phyloP scores from a whole-genome alignment of 441 rosid species.

The Bruguiera hainesii region DNA sequence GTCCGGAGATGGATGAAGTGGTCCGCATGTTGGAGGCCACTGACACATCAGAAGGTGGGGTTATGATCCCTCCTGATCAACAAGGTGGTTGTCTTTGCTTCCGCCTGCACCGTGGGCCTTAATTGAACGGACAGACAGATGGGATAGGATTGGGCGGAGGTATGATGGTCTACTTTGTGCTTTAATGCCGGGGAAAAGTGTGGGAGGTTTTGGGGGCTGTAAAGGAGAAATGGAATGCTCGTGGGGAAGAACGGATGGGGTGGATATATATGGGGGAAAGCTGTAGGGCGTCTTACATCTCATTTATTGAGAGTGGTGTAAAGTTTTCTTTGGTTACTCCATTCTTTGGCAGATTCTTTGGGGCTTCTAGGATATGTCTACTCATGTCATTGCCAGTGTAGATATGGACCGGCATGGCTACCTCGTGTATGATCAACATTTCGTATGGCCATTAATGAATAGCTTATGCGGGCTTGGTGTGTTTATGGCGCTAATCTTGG shows the following conservation, averaged over 20 bases:
- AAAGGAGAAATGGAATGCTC: not conserved
- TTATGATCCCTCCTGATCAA: not conserved
- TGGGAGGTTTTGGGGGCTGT: not conserved
- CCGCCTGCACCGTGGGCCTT: not conserved
- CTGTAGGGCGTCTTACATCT: not conserved
- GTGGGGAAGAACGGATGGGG: not conserved
- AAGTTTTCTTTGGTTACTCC: not conserved
- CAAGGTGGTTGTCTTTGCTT: conserved; percentile 2
- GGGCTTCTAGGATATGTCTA: not conserved
- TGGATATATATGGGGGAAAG: not conserved
- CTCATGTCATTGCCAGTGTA: not conserved
- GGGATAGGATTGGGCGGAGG: not conserved
- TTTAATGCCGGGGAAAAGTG: too few relatives aligned
- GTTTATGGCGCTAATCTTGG: too few relatives aligned
- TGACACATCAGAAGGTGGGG: conserved; percentile 2
- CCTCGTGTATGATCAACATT: too few relatives aligned
- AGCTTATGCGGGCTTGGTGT: too few relatives aligned
- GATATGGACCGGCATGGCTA: not conserved
- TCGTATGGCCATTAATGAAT: too few relatives aligned
- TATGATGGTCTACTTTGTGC: not conserved
- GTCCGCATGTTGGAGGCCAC: conserved; percentile 14
- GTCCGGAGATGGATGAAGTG: conserved; percentile 16
- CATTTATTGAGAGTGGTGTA: not conserved
- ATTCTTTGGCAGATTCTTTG: not conserved
- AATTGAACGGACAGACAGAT: not conserved